Evolutionary conservation across 495 filamentous ascomycete species (phyloP).

Genomic region (Aspergillus leporis): DNA sequence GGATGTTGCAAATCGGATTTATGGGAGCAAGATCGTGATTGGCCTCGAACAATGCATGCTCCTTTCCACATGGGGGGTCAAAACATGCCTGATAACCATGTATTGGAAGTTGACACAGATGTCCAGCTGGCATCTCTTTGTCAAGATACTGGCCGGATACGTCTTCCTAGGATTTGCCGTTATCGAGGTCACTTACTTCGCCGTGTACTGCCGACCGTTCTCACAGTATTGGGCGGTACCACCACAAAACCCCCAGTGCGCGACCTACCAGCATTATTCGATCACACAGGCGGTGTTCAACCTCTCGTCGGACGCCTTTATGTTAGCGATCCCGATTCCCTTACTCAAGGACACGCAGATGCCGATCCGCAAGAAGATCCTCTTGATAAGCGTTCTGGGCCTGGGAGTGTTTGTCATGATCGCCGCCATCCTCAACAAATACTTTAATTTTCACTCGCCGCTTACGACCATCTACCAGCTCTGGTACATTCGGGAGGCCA

Average conservation of each 20-base stretch:
- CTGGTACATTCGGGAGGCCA: constrained; percentile 67
- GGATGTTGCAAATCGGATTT: constrained; percentile 44
- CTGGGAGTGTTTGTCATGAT: constrained; percentile 65
- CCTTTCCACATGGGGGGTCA: constrained; percentile 50
- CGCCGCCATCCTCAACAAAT: constrained; percentile 63
- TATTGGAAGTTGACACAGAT: constrained; percentile 46
- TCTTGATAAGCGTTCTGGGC: constrained; percentile 49
- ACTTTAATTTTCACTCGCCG: constrained; percentile 60
- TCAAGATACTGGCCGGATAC: constrained; percentile 57
- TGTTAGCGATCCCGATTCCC: constrained; percentile 61
- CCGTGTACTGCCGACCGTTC: constrained; percentile 63
- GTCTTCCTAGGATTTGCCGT: constrained; percentile 56
- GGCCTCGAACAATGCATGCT: constrained; percentile 56
- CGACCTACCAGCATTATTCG: constrained; percentile 52
- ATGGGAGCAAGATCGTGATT: constrained; percentile 54
- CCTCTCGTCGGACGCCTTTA: constrained; percentile 61
- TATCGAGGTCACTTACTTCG: constrained; percentile 63
- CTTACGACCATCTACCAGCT: constrained; percentile 50
- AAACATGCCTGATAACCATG: constrained; percentile 52
- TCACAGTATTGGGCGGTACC: constrained; percentile 60
- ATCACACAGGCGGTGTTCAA: constrained; percentile 69
- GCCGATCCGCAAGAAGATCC: constrained; percentile 49
- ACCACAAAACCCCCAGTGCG: constrained; percentile 33
- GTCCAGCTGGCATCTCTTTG: constrained; percentile 37
- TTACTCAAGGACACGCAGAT: constrained; percentile 56